These are phyloP conservation scores for Monosporascus sp. DNA, from an alignment of 2,329 filamentous ascomycete genomes.

Conservation along the genomic window DNA sequence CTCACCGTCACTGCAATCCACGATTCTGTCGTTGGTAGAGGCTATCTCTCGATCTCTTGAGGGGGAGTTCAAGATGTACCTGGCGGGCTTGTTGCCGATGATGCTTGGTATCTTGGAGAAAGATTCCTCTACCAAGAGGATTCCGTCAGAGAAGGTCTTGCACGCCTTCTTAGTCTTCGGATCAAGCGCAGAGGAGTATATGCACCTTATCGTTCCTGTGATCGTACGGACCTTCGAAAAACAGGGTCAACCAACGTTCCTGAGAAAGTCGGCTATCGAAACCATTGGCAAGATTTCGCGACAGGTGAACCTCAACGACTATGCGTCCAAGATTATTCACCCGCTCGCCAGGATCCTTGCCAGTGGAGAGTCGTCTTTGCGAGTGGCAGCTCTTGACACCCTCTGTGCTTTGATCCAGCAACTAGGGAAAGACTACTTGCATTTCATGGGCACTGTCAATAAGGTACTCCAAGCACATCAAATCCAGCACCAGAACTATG, in stretches of 20 bases:
- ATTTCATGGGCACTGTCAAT: constrained; percentile 90
- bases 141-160: constrained; percentile 81
- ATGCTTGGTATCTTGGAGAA: constrained; percentile 94
- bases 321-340: constrained; percentile 93
- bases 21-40: constrained; percentile 87
- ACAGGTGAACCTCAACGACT: constrained; percentile 96
- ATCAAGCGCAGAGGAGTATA: constrained; percentile 93
- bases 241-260: constrained; percentile 69
- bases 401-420: constrained; percentile 94
- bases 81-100: constrained; percentile 80
- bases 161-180: constrained; percentile 96
- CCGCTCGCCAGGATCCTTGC: constrained; percentile 79
- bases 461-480: constrained; percentile 76
- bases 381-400: constrained; percentile 83
- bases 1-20: constrained; percentile 76
- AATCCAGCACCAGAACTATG: constrained; percentile 86
- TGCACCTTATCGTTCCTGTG: constrained; percentile 96
- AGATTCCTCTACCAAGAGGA: constrained; percentile 69
- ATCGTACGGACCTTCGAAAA: constrained; percentile 94
- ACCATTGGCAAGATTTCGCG: constrained; percentile 90
- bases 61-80: constrained; percentile 95
- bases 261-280: constrained; percentile 87
- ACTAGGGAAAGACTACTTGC: constrained; percentile 88
- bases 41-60: constrained; percentile 90
- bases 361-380: constrained; percentile 65